These are phyloP conservation scores for Coemansia sp. DNA, from an alignment of 192 early-diverging fungal species.

Conservation along the genomic window DNA sequence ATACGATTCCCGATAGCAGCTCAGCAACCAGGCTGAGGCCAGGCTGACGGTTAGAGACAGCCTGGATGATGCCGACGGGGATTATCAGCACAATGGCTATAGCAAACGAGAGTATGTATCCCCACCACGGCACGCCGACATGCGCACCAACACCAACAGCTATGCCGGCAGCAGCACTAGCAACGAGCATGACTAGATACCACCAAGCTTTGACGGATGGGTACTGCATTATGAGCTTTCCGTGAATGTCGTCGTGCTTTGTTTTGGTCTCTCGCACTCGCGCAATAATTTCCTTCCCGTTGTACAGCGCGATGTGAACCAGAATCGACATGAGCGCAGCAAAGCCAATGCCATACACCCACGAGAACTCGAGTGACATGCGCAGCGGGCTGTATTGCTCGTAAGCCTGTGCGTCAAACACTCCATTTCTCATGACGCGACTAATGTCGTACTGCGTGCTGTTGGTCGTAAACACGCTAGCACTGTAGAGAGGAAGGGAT, in stretches of 20 bases:
- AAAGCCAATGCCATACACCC: conserved; percentile 68
- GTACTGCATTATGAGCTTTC: conserved; percentile 70
- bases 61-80: conserved; percentile 80
- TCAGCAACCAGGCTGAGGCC: conserved; percentile 81
- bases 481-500: conserved; percentile 64
- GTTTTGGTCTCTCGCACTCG: conserved; percentile 63
- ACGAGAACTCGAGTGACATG: conserved; percentile 68
- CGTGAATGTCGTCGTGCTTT: conserved; percentile 69
- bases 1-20: conserved; percentile 74
- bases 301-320: conserved; percentile 63
- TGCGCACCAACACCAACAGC: conserved; percentile 57
- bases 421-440: conserved; percentile 57
- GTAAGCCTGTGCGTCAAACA: conserved; percentile 59
- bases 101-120: conserved; percentile 62
- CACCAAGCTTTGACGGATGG: conserved; percentile 73
- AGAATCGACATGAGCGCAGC: conserved; percentile 69
- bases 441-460: conserved; percentile 59
- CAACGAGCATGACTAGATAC: conserved; percentile 62
- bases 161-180: conserved; percentile 53
- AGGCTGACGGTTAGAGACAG: conserved; percentile 74
- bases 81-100: conserved; percentile 66
- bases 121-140: conserved; percentile 84
- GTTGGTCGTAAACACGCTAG: conserved; percentile 58
- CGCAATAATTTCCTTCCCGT: conserved; percentile 67
- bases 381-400: conserved; percentile 63